Conservation (phyloP, 2,329 filamentous ascomycete genomes). For the Torrubiella hemipterigena region DNA sequence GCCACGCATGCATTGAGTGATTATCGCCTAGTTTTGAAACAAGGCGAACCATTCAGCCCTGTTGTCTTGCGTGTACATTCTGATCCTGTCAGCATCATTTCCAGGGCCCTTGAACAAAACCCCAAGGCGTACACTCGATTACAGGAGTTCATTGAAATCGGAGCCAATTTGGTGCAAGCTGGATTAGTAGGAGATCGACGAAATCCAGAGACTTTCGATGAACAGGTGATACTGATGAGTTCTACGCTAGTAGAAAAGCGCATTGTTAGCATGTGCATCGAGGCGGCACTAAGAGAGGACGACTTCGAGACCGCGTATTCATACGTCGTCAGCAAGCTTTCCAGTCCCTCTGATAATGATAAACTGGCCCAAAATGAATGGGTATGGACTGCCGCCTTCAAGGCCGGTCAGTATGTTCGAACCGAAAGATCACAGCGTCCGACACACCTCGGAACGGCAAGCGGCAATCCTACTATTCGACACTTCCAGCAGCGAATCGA, state of each 20-base stretch:
- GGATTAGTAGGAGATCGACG: slow-evolving; percentile 23
- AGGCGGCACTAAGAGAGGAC: slow-evolving; percentile 63
- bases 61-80: slow-evolving; percentile 65
- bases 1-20: slow-evolving; percentile 66
- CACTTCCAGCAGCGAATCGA: slow-evolving; percentile 74
- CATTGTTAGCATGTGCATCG: slow-evolving; percentile 69
- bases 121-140: slow-evolving; percentile 60
- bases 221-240: slow-evolving; percentile 17
- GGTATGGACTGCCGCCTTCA: slow-evolving; percentile 68
- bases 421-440: slow-evolving; percentile 40
- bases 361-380: slow-evolving; percentile 42
- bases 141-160: slow-evolving; percentile 61
- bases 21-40: slow-evolving; percentile 67
- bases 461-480: slow-evolving; percentile 49
- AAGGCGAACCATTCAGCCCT: slow-evolving; percentile 69
- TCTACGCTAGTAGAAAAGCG: slow-evolving; percentile 51
- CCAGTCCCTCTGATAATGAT: slow-evolving; percentile 13
- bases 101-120: slow-evolving; percentile 66
- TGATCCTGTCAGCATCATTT: slow-evolving; percentile 63
- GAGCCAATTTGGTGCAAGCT: slow-evolving; percentile 51
- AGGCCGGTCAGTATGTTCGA: slow-evolving; percentile 63
- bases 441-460: slow-evolving; percentile 48
- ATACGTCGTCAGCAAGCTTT: slow-evolving; percentile 62
- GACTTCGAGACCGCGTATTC: slow-evolving; percentile 83
- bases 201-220: slow-evolving; percentile 8